These are phyloP conservation scores for Eremochloa ophiuroides DNA, from an alignment of 176 grass and related monocot genomes.

Conservation along the genomic window DNA sequence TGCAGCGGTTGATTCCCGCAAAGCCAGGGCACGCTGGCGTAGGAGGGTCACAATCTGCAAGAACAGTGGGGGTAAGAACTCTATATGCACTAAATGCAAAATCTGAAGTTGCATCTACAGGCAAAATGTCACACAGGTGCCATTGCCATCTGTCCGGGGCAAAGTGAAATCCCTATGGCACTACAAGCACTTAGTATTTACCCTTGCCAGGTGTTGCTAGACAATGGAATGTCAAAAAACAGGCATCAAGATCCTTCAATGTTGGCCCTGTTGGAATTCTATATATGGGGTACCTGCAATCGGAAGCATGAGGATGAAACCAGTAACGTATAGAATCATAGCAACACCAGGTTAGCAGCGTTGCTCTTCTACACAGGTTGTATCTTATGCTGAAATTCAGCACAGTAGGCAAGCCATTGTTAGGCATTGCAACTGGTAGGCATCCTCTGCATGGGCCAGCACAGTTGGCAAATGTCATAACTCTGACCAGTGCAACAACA, in stretches of 20 bases:
- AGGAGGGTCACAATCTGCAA: conserved; percentile 37
- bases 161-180: background rate
- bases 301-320: conserved; percentile 58
- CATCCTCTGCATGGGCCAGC: conserved; percentile 64
- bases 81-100: background rate
- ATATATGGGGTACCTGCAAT: conserved; percentile 99
- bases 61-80: background rate
- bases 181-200: conserved; percentile 42
- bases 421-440: conserved; percentile 64
- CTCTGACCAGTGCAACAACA: conserved; percentile 10
- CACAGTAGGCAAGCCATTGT: conserved; percentile 52
- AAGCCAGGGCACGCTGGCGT: conserved; percentile 35
- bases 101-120: background rate
- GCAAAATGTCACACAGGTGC: background rate
- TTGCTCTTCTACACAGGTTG: conserved; percentile 58
- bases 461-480: conserved; percentile 61
- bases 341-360: conserved; percentile 39
- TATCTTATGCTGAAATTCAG: conserved; percentile 60
- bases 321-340: conserved; percentile 56
- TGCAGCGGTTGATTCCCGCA: conserved; percentile 21
- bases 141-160: background rate
- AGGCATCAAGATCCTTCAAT: conserved; percentile 95
- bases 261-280: conserved; percentile 97
- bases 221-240: conserved; percentile 94
- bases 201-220: conserved; percentile 74